phyloP scores from a whole-genome alignment of 495 filamentous ascomycete genomes.

The Aspergillus bridgeri region DNA sequence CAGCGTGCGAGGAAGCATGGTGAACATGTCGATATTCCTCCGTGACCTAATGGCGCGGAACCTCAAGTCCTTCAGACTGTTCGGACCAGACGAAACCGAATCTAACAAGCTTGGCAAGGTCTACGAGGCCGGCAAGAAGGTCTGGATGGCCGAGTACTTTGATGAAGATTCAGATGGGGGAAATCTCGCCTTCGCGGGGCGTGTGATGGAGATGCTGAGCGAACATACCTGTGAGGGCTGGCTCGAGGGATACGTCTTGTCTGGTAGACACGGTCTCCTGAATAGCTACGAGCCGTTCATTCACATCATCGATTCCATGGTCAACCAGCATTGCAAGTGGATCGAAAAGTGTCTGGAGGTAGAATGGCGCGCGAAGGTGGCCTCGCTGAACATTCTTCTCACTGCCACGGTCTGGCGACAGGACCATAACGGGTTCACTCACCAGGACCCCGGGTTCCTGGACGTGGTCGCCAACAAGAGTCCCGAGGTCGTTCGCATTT shows the following conservation, averaged over 20 bases:
- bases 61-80: constrained; percentile 61
- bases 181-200: constrained; percentile 58
- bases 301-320: constrained; percentile 76
- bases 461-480: constrained; percentile 72
- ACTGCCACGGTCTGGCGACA: constrained; percentile 74
- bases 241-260: constrained; percentile 72
- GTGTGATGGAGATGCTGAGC: constrained; percentile 75
- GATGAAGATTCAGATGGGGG: constrained; percentile 67
- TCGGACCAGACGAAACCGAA: constrained; percentile 74
- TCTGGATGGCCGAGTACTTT: constrained; percentile 73
- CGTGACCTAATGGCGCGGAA: constrained; percentile 60
- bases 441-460: constrained; percentile 74
- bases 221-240: constrained; percentile 76
- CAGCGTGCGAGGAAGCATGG: constrained; percentile 55
- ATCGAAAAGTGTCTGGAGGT: constrained; percentile 71
- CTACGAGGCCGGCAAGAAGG: constrained; percentile 69
- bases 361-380: constrained; percentile 63
- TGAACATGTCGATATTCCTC: constrained; percentile 60
- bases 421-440: constrained; percentile 77
- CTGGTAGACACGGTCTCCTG: constrained; percentile 65
- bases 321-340: constrained; percentile 80
- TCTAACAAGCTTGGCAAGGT: constrained; percentile 68
- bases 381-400: constrained; percentile 70
- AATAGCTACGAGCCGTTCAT: constrained; percentile 79
- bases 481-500: constrained; percentile 72